These are phyloP conservation scores for Pyrrhoderma noxium DNA, from an alignment of 1,284 basidiomycete genomes.

Conservation along the genomic window DNA sequence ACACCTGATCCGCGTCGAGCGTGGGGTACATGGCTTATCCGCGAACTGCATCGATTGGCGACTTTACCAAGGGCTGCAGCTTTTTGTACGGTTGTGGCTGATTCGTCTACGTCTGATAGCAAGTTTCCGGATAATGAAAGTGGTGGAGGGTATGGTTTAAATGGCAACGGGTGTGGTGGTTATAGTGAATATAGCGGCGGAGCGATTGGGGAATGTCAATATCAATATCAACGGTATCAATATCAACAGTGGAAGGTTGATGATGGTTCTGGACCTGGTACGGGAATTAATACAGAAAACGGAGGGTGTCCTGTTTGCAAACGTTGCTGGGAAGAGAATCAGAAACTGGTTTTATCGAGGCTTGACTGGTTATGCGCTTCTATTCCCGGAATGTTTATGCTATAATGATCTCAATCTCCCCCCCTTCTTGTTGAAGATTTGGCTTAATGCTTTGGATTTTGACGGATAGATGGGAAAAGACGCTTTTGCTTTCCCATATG, in stretches of 20 bases:
- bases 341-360: slow-evolving; percentile 13
- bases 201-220: no score
- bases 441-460: no score
- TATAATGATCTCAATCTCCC: neutral
- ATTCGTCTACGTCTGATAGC: neutral
- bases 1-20: slow-evolving; percentile 20
- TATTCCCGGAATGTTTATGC: slow-evolving; percentile 13
- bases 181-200: neutral
- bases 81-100: neutral
- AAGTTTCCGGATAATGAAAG: neutral
- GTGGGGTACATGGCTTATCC: slow-evolving; percentile 24
- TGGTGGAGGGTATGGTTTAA: neutral
- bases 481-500: no score
- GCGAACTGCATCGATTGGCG: slow-evolving; percentile 22
- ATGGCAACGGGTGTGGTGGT: neutral
- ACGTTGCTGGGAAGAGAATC: slow-evolving; percentile 15
- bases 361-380: slow-evolving; percentile 13
- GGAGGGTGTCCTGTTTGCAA: slow-evolving; percentile 2
- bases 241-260: neutral
- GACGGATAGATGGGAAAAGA: no score
- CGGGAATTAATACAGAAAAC: neutral
- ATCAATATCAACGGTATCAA: no score
- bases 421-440: neutral
- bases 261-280: neutral
- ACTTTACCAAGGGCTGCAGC: slow-evolving; percentile 5